Conservation (phyloP, 306 rosid species). For the Cucurbita maxima region DNA sequence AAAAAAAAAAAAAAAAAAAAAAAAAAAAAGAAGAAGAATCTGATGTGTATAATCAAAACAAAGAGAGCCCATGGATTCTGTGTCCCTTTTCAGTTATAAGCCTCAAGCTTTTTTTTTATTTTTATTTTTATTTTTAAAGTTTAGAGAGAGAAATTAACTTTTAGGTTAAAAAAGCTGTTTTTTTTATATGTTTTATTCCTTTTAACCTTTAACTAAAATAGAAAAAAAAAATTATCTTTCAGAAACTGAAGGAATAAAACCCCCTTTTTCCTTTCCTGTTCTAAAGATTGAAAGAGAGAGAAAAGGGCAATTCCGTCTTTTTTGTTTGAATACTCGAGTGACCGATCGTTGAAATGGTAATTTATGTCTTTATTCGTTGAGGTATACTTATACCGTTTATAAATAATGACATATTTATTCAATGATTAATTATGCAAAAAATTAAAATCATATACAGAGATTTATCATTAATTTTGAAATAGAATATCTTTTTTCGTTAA, state of each 20-base stretch:
- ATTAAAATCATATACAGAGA: too few relatives aligned
- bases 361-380: too few relatives aligned
- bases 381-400: too few relatives aligned
- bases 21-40: background rate
- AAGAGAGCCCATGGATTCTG: background rate
- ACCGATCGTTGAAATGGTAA: too few relatives aligned
- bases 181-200: background rate
- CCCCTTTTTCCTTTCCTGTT: background rate
- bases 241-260: background rate
- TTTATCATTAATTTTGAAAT: too few relatives aligned
- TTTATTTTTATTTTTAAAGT: background rate
- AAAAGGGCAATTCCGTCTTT: background rate
- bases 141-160: background rate
- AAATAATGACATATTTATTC: too few relatives aligned
- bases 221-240: background rate
- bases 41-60: background rate
- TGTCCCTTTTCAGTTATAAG: background rate
- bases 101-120: too few relatives aligned
- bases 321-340: too few relatives aligned
- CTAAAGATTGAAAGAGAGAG: background rate
- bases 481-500: too few relatives aligned
- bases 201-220: background rate
- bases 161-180: background rate
- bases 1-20: background rate
- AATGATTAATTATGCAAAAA: too few relatives aligned